These are phyloP conservation scores for Zygosaccharomyces bailii DNA, from an alignment of 805 yeast genomes.

Conservation along the genomic window DNA sequence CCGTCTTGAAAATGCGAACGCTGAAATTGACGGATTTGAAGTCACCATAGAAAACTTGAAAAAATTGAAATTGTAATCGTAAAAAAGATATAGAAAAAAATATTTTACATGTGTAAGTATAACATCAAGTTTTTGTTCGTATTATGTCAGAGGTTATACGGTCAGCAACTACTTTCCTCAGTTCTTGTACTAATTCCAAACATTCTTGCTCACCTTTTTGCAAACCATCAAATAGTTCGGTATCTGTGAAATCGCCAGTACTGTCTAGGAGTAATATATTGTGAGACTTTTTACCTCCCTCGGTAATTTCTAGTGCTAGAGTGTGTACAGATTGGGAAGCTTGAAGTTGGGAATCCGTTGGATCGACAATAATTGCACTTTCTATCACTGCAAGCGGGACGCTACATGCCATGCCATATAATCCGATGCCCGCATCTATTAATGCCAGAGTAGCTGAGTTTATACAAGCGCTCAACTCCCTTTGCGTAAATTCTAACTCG, in stretches of 20 bases:
- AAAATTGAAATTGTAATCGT: slow-evolving; percentile 49
- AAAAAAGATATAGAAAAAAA: background rate
- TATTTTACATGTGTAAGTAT: background rate
- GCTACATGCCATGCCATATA: slow-evolving; percentile 61
- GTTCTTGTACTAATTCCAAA: slow-evolving; percentile 40
- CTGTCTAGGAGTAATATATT: slow-evolving; percentile 69
- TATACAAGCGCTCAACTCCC: slow-evolving; percentile 64
- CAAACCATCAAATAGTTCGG: slow-evolving; percentile 50
- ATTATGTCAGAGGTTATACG: slow-evolving; percentile 36
- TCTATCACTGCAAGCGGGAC: slow-evolving; percentile 43
- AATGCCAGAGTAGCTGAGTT: slow-evolving; percentile 75
- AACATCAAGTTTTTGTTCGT: slow-evolving; percentile 12
- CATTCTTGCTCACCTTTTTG: slow-evolving; percentile 50
- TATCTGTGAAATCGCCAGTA: slow-evolving; percentile 62
- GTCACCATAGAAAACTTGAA: slow-evolving; percentile 83
- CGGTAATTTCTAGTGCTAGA: slow-evolving; percentile 52
- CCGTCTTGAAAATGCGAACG: slow-evolving; percentile 64
- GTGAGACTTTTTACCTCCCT: slow-evolving; percentile 44
- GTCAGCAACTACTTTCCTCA: slow-evolving; percentile 47
- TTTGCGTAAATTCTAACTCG: slow-evolving; percentile 34
- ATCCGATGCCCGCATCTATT: slow-evolving; percentile 72
- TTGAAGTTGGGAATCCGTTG: slow-evolving; percentile 44
- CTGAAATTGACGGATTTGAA: slow-evolving; percentile 88
- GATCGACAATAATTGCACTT: slow-evolving; percentile 41
- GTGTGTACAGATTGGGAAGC: slow-evolving; percentile 59